Conservation (phyloP, 2,329 filamentous ascomycete species). For the Venturia effusa region DNA sequence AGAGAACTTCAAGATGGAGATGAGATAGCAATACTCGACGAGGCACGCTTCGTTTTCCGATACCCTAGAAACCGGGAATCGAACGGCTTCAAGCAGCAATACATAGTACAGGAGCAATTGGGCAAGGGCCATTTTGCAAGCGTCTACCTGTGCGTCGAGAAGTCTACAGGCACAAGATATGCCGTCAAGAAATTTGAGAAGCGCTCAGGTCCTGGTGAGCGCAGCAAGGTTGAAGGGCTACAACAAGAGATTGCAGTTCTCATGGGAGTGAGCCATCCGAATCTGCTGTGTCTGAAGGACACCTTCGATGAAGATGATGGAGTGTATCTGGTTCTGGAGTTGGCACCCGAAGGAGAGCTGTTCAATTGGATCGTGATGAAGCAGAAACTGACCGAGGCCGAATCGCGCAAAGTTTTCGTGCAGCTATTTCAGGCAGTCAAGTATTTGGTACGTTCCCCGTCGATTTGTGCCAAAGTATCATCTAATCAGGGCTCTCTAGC, state of each 20-base stretch:
- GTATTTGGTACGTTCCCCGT: conserved; percentile 60
- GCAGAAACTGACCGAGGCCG: conserved; percentile 72
- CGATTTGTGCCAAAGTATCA: neutral
- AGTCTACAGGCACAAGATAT: conserved; percentile 66
- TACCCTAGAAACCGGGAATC: conserved; percentile 69
- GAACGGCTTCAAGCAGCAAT: conserved; percentile 76
- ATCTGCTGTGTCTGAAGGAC: conserved; percentile 85
- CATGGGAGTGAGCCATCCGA: conserved; percentile 94
- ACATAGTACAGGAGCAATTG: conserved; percentile 70
- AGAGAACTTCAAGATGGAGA: conserved; percentile 82
- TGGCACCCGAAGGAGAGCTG: conserved; percentile 84
- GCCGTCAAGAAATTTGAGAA: conserved; percentile 95
- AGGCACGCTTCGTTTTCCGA: conserved; percentile 80
- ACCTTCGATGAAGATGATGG: conserved; percentile 87
- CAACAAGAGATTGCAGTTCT: conserved; percentile 94
- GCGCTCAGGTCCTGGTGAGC: conserved; percentile 69
- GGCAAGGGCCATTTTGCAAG: conserved; percentile 94
- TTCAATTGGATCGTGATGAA: conserved; percentile 94
- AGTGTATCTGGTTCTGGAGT: conserved; percentile 82
- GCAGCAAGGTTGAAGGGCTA: conserved; percentile 70
- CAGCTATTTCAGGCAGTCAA: conserved; percentile 92
- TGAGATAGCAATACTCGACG: conserved; percentile 76
- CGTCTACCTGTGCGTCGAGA: conserved; percentile 84
- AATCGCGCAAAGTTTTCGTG: conserved; percentile 76
- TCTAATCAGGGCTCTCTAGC: conserved; percentile 43